Evolutionary conservation across 371 early-diverging fungal species (phyloP), one percentile per base, ranked within the genome.

Genomic region (Lichtheimia ramosa): DNA sequence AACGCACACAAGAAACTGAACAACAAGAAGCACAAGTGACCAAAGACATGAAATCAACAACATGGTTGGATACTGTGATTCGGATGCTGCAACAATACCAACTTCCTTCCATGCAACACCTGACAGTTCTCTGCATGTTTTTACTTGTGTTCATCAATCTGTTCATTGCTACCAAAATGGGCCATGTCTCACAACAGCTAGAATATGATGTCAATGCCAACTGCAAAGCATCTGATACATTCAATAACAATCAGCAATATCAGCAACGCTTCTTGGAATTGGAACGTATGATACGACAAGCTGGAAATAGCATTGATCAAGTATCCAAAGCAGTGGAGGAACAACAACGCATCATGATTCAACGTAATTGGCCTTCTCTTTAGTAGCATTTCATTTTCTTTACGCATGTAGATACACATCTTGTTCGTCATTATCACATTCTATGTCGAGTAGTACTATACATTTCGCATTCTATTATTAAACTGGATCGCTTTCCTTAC

Each of bases 101-200:
- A 46, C 8, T 40, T 16, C 66, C 68, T 10, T 61, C 54, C 0
- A 43, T 61, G n/a, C 49, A 64, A 7, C 73, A 75, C 27, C 16
- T 73, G 12, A 72, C 61, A 2, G 39, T 68, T 8, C 13, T 70
- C 5, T 77, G 70, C 21, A 42, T 77, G 49, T 12, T 72, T 3
- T 14, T 64, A 1, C 62, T 77, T 55, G 69, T 77, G 0, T 43
- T 61, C n/a, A 57, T 66, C 41, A 77, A 77, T 23, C 18, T 77
- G 2, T 72, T 61, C 52, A 66, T 77, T 56, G 75, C 73, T 0
- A 61, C 18, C 8, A 74, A 74, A 24, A 71, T 77, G 70, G 55
- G 65, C 0, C 54, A 54, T 60, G 70, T 77, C 40, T 50, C 21
- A 12, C 34, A 18, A n/a, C 20, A 24, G 5, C 15, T 56, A 5